phyloP scores from a whole-genome alignment of 2,329 filamentous ascomycete species.

The Fusarium subglutinans region DNA sequence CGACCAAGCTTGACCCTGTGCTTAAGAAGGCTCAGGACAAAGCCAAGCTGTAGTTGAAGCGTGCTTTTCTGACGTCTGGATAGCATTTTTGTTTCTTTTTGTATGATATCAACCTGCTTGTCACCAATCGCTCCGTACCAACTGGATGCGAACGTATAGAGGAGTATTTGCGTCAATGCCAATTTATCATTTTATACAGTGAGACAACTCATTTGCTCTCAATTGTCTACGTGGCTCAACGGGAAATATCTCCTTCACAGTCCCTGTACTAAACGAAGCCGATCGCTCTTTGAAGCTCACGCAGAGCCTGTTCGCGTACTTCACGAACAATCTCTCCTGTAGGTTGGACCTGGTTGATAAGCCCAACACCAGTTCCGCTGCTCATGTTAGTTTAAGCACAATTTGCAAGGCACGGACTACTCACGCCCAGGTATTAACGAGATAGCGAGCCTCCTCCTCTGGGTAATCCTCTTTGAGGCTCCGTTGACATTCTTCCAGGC shows the following conservation, averaged over 20 bases:
- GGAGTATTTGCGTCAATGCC: constrained; percentile 25
- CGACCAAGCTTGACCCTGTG: constrained; percentile 94
- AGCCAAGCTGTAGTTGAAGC: constrained; percentile 75
- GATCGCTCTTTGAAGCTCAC: constrained; percentile 46
- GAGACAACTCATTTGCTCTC: constrained; percentile 33
- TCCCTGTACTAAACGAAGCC: constrained; percentile 8
- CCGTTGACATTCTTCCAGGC: constrained; percentile 54
- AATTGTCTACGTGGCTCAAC: background rate
- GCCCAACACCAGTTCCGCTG: constrained; percentile 56
- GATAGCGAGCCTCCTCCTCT: constrained; percentile 46
- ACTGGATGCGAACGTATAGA: constrained; percentile 32
- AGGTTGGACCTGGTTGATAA: constrained; percentile 53
- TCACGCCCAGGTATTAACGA: constrained; percentile 52
- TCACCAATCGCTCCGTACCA: constrained; percentile 7
- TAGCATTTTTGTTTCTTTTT: constrained; percentile 23
- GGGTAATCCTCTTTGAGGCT: constrained; percentile 51
- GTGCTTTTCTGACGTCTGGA: background rate
- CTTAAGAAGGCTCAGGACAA: constrained; percentile 86
- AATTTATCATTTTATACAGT: constrained; percentile 1
- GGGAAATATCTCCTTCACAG: background rate
- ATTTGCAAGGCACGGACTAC: constrained; percentile 14
- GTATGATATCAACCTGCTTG: constrained; percentile 39
- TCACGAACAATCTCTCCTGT: constrained; percentile 56
- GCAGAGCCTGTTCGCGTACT: constrained; percentile 50
- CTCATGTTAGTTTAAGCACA: constrained; percentile 4